Percentiles rank a stretch among this genome's conserved stretches.
phyloP scores from a whole-genome alignment of 192 early-diverging fungal species.

The Phycomyces nitens region DNA sequence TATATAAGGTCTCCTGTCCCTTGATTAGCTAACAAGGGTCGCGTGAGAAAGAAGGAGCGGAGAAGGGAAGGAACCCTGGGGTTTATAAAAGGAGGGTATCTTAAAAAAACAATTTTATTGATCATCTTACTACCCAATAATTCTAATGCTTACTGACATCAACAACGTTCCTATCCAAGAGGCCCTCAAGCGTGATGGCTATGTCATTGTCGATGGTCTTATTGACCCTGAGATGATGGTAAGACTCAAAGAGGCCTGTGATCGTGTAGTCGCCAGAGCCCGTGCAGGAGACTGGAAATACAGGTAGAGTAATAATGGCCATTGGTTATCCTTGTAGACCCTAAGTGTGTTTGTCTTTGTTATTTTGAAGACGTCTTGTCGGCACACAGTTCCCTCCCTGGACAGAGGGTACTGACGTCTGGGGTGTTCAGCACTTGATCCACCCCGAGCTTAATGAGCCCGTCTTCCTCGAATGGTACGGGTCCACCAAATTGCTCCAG shows the following conservation, averaged over 20 bases:
- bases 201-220: conserved; percentile 44
- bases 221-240: conserved; percentile 33
- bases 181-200: conserved; percentile 37
- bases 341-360: neutral
- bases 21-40: too few relatives aligned
- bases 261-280: conserved; percentile 38
- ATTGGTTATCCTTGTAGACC: neutral
- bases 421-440: conserved; percentile 48
- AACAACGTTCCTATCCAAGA: conserved; percentile 21
- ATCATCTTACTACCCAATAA: too few relatives aligned
- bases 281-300: conserved; percentile 41
- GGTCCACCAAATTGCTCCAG: conserved; percentile 29
- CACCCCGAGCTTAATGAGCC: conserved; percentile 45
- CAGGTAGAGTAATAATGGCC: conserved; percentile 18
- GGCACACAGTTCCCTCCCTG: conserved; percentile 50
- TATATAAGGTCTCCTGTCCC: too few relatives aligned
- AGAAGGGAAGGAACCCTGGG: too few relatives aligned
- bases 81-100: too few relatives aligned
- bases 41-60: too few relatives aligned
- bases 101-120: too few relatives aligned
- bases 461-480: conserved; percentile 47
- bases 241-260: conserved; percentile 35
- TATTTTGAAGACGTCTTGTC: conserved; percentile 33
- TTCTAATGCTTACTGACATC: conserved; percentile 21
- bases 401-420: conserved; percentile 41